These are phyloP conservation scores for Neurospora sp. DNA, from an alignment of 495 filamentous ascomycete species.

Conservation along the genomic window DNA sequence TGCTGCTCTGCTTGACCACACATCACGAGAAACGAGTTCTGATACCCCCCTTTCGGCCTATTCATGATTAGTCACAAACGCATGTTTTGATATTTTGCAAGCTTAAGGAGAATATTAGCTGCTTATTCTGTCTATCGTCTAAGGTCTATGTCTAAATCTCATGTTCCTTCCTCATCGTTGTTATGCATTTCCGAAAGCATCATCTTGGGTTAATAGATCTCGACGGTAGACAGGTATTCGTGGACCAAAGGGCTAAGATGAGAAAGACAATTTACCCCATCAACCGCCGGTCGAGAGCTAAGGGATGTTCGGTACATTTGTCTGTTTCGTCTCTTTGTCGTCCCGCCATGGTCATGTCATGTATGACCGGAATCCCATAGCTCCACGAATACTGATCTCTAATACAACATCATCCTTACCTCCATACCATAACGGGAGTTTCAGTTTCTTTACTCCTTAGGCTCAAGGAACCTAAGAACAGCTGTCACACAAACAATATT, in stretches of 20 bases:
- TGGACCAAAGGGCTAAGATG: not conserved
- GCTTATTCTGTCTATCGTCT: not conserved
- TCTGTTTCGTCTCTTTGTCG: not conserved
- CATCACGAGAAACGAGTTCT: not conserved
- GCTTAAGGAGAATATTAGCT: not conserved
- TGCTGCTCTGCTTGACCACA: not conserved
- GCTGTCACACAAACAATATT: constrained; percentile 26
- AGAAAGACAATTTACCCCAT: not conserved
- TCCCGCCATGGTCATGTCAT: not conserved
- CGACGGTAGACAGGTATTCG: not conserved
- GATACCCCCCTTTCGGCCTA: not conserved
- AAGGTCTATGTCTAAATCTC: not conserved
- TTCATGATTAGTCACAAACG: not conserved
- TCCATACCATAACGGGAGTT: not conserved
- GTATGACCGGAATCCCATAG: not conserved
- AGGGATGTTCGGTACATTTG: not conserved
- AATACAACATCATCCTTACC: not conserved
- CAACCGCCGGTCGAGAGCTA: not conserved
- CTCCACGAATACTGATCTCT: not conserved
- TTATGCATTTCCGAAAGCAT: not conserved
- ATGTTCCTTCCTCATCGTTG: not conserved
- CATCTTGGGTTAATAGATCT: not conserved
- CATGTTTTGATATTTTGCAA: not conserved
- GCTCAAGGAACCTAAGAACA: constrained; percentile 52
- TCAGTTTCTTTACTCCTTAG: constrained; percentile 34